These are phyloP conservation scores for Macadamia integrifolia DNA, from an alignment of 164 flowering plant genomes.

Conservation along the genomic window DNA sequence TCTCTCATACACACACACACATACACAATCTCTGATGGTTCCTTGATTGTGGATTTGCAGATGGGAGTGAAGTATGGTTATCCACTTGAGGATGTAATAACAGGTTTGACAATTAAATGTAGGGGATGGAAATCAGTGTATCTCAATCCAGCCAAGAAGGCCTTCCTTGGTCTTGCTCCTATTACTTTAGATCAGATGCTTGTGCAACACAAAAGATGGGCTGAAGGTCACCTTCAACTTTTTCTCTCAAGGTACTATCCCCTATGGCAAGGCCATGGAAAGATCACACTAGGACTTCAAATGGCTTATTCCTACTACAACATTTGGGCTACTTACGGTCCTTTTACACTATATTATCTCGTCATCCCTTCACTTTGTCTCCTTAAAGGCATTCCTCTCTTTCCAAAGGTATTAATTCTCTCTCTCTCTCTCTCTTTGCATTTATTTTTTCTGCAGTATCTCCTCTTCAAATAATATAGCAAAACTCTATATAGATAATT, in stretches of 20 bases:
- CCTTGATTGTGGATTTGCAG: slow-evolving; percentile 13
- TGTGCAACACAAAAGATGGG: slow-evolving; percentile 32
- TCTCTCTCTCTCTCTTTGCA: neutral
- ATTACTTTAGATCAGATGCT: slow-evolving; percentile 22
- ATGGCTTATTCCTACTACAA: slow-evolving; percentile 17
- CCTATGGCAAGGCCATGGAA: slow-evolving; percentile 18
- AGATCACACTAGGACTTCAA: slow-evolving; percentile 23
- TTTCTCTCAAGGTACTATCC: slow-evolving; percentile 25
- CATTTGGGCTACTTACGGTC: slow-evolving; percentile 24
- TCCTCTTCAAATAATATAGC: no score
- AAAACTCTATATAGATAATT: no score
- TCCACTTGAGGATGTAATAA: slow-evolving; percentile 33
- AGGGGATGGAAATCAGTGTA: slow-evolving; percentile 33
- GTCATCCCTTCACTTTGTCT: slow-evolving; percentile 23
- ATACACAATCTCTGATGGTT: neutral
- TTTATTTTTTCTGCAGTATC: no score
- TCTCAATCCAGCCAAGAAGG: slow-evolving; percentile 18
- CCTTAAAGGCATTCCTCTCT: slow-evolving; percentile 21
- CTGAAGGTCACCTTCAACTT: slow-evolving; percentile 27
- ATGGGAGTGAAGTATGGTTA: slow-evolving; percentile 33
- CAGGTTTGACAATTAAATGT: slow-evolving; percentile 36
- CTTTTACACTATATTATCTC: slow-evolving; percentile 18
- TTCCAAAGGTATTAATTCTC: slow-evolving; percentile 19
- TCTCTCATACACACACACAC: neutral
- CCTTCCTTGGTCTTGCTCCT: slow-evolving; percentile 26